Evolutionary conservation across 2,329 filamentous ascomycete genomes (phyloP).

Genomic region (Gaeumannomyces tritici): DNA sequence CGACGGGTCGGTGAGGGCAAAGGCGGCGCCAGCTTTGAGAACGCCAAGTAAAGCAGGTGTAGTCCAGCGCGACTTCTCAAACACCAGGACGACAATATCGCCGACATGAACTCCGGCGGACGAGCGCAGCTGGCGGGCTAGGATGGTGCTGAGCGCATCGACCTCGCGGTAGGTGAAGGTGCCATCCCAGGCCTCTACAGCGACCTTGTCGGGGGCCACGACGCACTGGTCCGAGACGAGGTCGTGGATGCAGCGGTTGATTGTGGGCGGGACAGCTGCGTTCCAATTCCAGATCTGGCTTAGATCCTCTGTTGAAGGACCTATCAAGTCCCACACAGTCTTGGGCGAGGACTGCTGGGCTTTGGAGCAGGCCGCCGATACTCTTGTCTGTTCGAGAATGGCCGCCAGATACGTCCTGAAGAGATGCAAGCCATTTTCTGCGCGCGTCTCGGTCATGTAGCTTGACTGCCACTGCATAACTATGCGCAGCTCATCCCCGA

Average conservation of each 20-base stretch:
- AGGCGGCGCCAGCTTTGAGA: constrained; percentile 14
- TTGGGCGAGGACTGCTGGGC: neutral
- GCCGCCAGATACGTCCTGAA: constrained; percentile 1
- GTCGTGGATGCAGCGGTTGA: constrained; percentile 36
- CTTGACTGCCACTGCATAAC: neutral
- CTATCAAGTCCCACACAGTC: constrained; percentile 6
- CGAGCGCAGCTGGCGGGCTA: constrained; percentile 28
- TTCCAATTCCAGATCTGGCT: constrained; percentile 38
- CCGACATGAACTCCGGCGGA: constrained; percentile 24
- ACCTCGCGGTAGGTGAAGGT: constrained; percentile 34
- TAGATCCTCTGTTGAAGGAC: constrained; percentile 23
- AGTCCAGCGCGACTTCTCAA: constrained; percentile 15
- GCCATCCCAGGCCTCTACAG: constrained; percentile 42
- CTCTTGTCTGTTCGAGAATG: neutral
- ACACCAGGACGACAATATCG: constrained; percentile 27
- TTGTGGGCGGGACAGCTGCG: constrained; percentile 25
- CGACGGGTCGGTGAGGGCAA: constrained; percentile 13
- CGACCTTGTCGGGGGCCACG: constrained; percentile 25
- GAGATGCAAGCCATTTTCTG: neutral
- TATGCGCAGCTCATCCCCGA: neutral
- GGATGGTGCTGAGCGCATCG: constrained; percentile 27
- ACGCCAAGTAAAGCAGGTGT: constrained; percentile 12
- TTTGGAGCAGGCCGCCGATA: neutral
- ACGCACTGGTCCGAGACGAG: constrained; percentile 29
- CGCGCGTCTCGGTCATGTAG: neutral